Conservation (phyloP, 192 early-diverging fungal species). For the Entophlyctis luteolus region DNA sequence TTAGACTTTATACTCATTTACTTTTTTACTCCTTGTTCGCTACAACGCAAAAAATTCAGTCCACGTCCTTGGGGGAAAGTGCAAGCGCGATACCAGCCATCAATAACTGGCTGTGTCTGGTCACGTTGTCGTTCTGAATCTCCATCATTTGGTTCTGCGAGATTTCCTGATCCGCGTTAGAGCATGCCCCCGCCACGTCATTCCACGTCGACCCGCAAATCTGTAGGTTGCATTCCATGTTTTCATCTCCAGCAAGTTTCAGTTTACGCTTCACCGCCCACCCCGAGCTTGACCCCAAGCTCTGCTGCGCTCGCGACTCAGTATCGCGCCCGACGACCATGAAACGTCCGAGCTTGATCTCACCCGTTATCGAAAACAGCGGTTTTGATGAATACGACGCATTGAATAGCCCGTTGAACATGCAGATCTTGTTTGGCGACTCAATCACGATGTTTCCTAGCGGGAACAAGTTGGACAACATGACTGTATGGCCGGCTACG, state of each 20-base stretch:
- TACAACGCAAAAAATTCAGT: neutral
- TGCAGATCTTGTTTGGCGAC: slow-evolving; percentile 1
- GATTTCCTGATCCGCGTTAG: neutral
- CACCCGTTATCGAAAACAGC: slow-evolving; percentile 10
- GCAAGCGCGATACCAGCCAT: slow-evolving; percentile 12
- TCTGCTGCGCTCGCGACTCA: neutral
- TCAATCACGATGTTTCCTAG: neutral
- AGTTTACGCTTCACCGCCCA: neutral
- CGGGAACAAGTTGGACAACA: slow-evolving; percentile 14
- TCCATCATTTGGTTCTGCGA: neutral
- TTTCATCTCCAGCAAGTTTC: neutral
- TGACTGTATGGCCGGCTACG: slow-evolving; percentile 7
- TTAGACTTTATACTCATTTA: neutral
- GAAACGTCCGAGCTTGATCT: slow-evolving; percentile 8
- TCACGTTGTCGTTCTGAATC: neutral
- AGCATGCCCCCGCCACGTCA: neutral
- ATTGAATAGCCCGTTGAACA: neutral
- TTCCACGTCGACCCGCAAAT: neutral
- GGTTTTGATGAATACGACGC: neutral
- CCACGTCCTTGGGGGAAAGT: neutral
- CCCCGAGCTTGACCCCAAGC: neutral
- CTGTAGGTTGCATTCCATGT: neutral
- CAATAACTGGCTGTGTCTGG: slow-evolving; percentile 4
- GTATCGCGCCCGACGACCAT: slow-evolving; percentile 10
- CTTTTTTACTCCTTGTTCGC: neutral